Evolutionary conservation across 805 yeast species (phyloP), one percentile per base, ranked within the genome.

Genomic region (Yueomyces sinensis): DNA sequence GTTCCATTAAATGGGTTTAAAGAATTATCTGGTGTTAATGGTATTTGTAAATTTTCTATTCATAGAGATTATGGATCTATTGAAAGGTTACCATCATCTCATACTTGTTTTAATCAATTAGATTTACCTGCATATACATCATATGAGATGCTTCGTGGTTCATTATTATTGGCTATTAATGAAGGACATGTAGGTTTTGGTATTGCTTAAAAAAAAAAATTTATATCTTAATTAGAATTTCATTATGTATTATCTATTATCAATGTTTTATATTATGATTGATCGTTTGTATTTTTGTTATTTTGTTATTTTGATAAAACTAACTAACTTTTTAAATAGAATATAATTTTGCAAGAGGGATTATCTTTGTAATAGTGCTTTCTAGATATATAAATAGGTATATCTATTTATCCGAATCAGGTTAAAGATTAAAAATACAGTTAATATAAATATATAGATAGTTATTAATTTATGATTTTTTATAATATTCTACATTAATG

Each of bases 181-280:
- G 98, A 91, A 58, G 97, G 97, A 15, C 80, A 82, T 49, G 95
- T 83, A 63, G 97, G 97, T 3, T 91, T 91, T 61, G 97, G 96
- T 6, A 41, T 55, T 17, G 60, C 60, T 3, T 54, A 38, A 36
- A 17, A 9, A 24, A 28, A 9, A 28, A n/a, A 27, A n/a, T 29
- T 29, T 9, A 29, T 9, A 16, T 14, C 5, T 29, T 20, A 20
- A n/a, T n/a, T n/a, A n/a, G n/a, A n/a, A 27, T 27, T 9, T 14
- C 7, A 27, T 9, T 14, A 27, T 27, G 13, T 14, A 27, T 13
- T 7, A 14, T 27, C 7, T 27, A 9, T 14, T 9, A 13, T 27
- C 13, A 9, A 22, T 22, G 25, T 13, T 22, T 22, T 9, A 13
- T 9, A 22, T 9, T 9, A 22, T 9, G 13, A 22, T 13, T 22